These are phyloP conservation scores for Oryza glumipatula DNA, from an alignment of 176 grass and related monocot genomes.

Conservation along the genomic window DNA sequence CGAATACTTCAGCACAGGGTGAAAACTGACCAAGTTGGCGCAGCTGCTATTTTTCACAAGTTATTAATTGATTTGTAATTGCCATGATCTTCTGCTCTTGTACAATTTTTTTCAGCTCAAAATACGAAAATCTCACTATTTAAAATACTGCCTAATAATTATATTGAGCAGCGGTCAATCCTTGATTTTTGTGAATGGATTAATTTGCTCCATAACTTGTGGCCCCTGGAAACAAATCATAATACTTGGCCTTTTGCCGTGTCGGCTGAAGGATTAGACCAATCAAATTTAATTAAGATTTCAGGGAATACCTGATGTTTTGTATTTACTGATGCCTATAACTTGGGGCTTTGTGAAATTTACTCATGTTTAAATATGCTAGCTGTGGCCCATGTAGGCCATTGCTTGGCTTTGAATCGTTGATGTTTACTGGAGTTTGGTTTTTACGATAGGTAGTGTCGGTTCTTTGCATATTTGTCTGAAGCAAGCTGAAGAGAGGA, in stretches of 20 bases:
- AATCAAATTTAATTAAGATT: no score
- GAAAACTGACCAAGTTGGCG: slow-evolving; percentile 37
- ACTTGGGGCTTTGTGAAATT: neutral
- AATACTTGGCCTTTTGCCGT: neutral
- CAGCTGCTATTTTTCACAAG: neutral
- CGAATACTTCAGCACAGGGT: slow-evolving; percentile 24
- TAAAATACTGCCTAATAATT: slow-evolving; percentile 35
- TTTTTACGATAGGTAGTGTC: no score
- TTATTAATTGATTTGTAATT: neutral
- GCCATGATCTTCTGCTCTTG: neutral
- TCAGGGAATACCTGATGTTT: no score
- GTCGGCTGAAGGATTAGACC: no score
- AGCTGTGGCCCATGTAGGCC: no score
- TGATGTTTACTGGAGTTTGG: no score
- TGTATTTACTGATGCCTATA: no score
- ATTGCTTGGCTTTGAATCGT: no score
- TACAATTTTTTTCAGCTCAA: neutral
- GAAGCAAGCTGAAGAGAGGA: neutral
- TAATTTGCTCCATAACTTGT: neutral
- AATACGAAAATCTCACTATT: slow-evolving; percentile 2
- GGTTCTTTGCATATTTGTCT: no score
- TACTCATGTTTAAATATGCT: neutral
- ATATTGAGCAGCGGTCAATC: neutral
- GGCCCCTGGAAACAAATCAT: neutral
- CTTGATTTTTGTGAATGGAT: neutral